Percentiles rank a stretch among this genome's conserved stretches.
These are phyloP conservation scores for Boletus pseudopeckii DNA, from an alignment of 768 basidiomycete genomes.

Conservation along the genomic window DNA sequence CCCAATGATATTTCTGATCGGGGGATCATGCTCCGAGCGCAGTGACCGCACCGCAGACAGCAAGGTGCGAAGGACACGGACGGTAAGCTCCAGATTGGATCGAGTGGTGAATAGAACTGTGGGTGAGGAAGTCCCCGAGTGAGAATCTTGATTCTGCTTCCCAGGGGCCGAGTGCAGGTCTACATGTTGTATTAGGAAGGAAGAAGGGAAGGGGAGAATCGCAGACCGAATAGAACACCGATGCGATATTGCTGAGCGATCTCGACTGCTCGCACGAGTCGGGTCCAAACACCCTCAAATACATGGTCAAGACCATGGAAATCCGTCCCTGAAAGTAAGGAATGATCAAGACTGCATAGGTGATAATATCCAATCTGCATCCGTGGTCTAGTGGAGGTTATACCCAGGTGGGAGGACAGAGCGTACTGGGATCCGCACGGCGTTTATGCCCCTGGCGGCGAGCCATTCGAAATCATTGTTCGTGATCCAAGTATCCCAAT, in stretches of 20 bases:
- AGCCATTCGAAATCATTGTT: slow-evolving; percentile 56
- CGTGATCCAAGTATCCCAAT: slow-evolving; percentile 55
- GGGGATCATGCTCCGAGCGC: slow-evolving; percentile 46
- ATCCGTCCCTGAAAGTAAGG: slow-evolving; percentile 61
- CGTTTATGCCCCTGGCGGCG: slow-evolving; percentile 49
- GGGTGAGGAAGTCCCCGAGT: slow-evolving; percentile 56
- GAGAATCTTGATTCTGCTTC: slow-evolving; percentile 68
- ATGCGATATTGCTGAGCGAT: slow-evolving; percentile 54
- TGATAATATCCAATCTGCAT: slow-evolving; percentile 73
- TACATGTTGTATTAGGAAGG: slow-evolving; percentile 32
- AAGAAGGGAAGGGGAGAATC: background rate
- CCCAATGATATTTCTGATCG: slow-evolving; percentile 48
- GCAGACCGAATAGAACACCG: slow-evolving; percentile 69
- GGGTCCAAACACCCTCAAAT: slow-evolving; percentile 64
- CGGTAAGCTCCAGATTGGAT: slow-evolving; percentile 45
- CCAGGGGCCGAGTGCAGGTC: slow-evolving; percentile 76
- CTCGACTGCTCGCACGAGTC: slow-evolving; percentile 57
- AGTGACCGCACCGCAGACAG: slow-evolving; percentile 36
- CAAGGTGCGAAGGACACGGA: slow-evolving; percentile 47
- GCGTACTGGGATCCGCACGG: slow-evolving; percentile 60
- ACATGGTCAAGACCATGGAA: slow-evolving; percentile 50
- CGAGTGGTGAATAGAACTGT: slow-evolving; percentile 46
- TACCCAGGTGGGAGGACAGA: slow-evolving; percentile 36
- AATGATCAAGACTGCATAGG: slow-evolving; percentile 53
- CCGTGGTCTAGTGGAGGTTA: background rate